Evolutionary conservation across 345 rosid species (phyloP).

Genomic region (Hibiscus syriacus): DNA sequence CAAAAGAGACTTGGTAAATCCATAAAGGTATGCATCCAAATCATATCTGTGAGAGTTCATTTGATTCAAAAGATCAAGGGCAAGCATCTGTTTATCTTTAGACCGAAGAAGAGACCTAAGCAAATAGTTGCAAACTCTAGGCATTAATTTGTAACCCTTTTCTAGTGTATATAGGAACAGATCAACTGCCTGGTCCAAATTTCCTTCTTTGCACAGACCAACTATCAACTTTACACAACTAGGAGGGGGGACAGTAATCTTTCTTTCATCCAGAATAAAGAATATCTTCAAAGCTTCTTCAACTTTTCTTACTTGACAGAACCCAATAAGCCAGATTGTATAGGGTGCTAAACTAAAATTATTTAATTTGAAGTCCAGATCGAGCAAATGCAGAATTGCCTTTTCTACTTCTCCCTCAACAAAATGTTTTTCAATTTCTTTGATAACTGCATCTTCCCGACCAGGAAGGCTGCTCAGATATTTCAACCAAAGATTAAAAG

Average conservation of each 20-base stretch:
- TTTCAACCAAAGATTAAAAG: slow-evolving; percentile 70
- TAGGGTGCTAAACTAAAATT: slow-evolving; percentile 53
- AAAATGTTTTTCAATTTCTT: slow-evolving; percentile 42
- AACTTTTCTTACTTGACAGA: slow-evolving; percentile 57
- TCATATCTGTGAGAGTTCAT: slow-evolving; percentile 63
- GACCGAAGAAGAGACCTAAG: slow-evolving; percentile 38
- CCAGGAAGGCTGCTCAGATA: slow-evolving; percentile 43
- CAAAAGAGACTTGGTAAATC: slow-evolving; percentile 28
- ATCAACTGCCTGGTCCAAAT: slow-evolving; percentile 49
- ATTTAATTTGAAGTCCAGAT: slow-evolving; percentile 43
- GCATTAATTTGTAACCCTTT: slow-evolving; percentile 47
- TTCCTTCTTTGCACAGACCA: slow-evolving; percentile 41
- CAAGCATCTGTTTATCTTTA: slow-evolving; percentile 27
- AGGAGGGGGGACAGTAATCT: slow-evolving; percentile 52
- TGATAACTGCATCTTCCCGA: slow-evolving; percentile 30
- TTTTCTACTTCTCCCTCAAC: slow-evolving; percentile 51
- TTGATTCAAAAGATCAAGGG: slow-evolving; percentile 36
- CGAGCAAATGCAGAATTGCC: slow-evolving; percentile 47
- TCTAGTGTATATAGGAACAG: slow-evolving; percentile 65
- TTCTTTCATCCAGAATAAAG: slow-evolving; percentile 43
- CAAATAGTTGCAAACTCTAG: slow-evolving; percentile 49
- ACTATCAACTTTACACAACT: slow-evolving; percentile 68
- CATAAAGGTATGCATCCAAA: slow-evolving; percentile 36
- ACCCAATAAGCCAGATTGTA: slow-evolving; percentile 62
- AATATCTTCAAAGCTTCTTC: slow-evolving; percentile 61